These are phyloP conservation scores for Iberis pinnata DNA, from an alignment of 345 rosid species.

Conservation along the genomic window DNA sequence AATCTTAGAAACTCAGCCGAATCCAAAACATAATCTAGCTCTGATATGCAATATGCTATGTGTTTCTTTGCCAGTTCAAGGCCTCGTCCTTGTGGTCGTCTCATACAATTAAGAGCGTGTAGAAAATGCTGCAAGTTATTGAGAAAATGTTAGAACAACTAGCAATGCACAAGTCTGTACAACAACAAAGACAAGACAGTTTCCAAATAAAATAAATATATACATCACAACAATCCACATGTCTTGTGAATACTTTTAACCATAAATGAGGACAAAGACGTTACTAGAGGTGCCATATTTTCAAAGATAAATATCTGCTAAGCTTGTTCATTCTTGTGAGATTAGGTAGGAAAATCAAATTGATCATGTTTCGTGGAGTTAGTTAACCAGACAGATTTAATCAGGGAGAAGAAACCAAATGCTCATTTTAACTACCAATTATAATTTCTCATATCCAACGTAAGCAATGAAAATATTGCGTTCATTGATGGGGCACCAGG, in stretches of 20 bases:
- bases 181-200: not conserved
- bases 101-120: slow-evolving; percentile 74
- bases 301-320: not conserved
- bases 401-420: not conserved
- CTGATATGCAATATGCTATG: slow-evolving; percentile 69
- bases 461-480: not conserved
- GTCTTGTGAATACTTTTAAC: not conserved
- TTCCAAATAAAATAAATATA: slow-evolving; percentile 1
- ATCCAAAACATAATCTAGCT: slow-evolving; percentile 53
- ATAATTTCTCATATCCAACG: not conserved
- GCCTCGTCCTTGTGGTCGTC: slow-evolving; percentile 95
- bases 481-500: not conserved
- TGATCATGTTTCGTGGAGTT: not conserved
- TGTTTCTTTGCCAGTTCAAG: slow-evolving; percentile 87
- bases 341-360: slow-evolving; percentile 9
- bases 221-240: not conserved
- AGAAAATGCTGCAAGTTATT: slow-evolving; percentile 69
- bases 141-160: slow-evolving; percentile 21
- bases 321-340: not conserved
- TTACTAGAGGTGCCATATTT: slow-evolving; percentile 2
- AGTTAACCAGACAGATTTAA: not conserved
- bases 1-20: slow-evolving; percentile 48
- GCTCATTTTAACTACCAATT: not conserved
- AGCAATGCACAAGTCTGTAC: slow-evolving; percentile 10
- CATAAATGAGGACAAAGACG: slow-evolving; percentile 7